Percentiles rank a stretch among this genome's conserved stretches.
Evolutionary conservation across 495 filamentous ascomycete species (phyloP).

Genomic region (Xylaria palmicola): DNA sequence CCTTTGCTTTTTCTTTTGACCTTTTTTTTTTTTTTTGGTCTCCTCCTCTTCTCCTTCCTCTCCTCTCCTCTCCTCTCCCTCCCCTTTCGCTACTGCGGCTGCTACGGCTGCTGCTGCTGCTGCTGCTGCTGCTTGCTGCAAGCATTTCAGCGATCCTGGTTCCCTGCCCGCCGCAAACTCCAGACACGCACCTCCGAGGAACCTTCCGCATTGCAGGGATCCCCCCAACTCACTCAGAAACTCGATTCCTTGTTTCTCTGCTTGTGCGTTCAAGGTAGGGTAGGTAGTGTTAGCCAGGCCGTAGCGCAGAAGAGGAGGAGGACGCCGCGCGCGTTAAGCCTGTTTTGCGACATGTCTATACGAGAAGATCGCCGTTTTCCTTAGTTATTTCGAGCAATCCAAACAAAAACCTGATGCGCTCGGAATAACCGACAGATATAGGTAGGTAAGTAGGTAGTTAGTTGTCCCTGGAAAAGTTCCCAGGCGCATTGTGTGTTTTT

Average conservation of each 20-base stretch:
- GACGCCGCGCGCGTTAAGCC: neutral
- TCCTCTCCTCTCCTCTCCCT: no score
- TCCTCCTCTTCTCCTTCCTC: no score
- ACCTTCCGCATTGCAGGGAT: conserved; percentile 12
- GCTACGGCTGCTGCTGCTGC: no score
- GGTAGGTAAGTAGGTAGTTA: no score
- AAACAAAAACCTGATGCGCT: neutral
- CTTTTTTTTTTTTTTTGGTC: neutral
- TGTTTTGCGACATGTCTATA: conserved; percentile 2
- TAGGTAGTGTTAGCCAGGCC: neutral
- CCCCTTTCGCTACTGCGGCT: no score
- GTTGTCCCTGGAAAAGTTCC: no score
- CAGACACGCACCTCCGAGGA: neutral
- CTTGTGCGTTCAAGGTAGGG: neutral
- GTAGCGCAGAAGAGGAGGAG: neutral
- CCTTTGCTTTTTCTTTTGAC: neutral
- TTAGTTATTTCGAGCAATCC: neutral
- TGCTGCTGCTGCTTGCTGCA: no score
- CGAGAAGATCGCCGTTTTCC: conserved; percentile 1
- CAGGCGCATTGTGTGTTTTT: no score
- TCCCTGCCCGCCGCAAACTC: neutral
- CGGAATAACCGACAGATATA: neutral
- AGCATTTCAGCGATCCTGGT: neutral
- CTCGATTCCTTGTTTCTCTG: neutral
- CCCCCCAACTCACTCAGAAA: neutral